These are phyloP conservation scores for Ogataea pini DNA, from an alignment of 805 yeast genomes.

Conservation along the genomic window DNA sequence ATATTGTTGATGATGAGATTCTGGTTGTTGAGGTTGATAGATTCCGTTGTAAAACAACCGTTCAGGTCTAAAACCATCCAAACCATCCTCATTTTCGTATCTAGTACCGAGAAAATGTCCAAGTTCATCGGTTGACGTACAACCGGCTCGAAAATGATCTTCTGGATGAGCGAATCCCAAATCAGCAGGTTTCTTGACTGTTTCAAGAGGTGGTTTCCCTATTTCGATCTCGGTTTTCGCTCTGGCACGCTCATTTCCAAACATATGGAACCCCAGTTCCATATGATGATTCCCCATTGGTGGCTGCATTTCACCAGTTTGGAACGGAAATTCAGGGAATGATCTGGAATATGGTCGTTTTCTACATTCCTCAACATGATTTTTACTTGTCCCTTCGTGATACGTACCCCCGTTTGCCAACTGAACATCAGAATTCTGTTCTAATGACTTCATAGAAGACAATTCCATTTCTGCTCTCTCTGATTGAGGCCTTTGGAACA, in stretches of 20 bases:
- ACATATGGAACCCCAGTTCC: too few relatives aligned
- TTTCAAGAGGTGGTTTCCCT: too few relatives aligned
- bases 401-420: background rate
- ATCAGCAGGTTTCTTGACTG: background rate
- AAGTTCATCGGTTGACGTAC: background rate
- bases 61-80: slow-evolving; percentile 16
- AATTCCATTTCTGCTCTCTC: background rate
- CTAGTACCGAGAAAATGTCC: background rate
- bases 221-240: background rate
- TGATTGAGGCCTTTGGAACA: background rate
- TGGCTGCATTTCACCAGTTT: too few relatives aligned
- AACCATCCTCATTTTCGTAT: slow-evolving; percentile 8
- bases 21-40: background rate
- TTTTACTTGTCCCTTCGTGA: background rate
- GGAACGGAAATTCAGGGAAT: too few relatives aligned
- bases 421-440: background rate
- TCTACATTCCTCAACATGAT: background rate
- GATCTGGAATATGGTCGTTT: background rate
- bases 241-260: too few relatives aligned
- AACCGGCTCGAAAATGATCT: background rate
- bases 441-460: background rate
- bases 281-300: too few relatives aligned
- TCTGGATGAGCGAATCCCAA: background rate
- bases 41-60: slow-evolving; percentile 10
- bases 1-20: background rate